These are phyloP conservation scores for Didymella lethalis DNA, from an alignment of 2,329 filamentous ascomycete genomes.

Conservation along the genomic window DNA sequence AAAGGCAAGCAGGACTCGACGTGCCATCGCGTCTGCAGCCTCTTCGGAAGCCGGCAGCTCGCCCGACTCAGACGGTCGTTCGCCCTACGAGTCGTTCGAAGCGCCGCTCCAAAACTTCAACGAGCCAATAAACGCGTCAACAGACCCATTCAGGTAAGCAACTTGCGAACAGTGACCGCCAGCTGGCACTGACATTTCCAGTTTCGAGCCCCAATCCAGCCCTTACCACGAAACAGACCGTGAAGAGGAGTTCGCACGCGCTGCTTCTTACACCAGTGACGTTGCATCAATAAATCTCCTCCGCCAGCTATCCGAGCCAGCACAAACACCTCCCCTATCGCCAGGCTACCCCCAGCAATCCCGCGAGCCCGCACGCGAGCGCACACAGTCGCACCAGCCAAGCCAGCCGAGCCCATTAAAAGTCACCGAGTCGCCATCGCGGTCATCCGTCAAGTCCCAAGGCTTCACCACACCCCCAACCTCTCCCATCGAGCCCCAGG, in stretches of 20 bases:
- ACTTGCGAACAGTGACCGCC: too few relatives aligned
- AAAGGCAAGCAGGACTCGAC: constrained; percentile 64
- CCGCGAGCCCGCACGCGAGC: constrained; percentile 32
- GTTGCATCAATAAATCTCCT: constrained; percentile 45
- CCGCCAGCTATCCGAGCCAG: constrained; percentile 45
- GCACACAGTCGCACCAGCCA: constrained; percentile 29
- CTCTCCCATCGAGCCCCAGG: constrained; percentile 45
- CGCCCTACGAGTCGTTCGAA: constrained; percentile 40
- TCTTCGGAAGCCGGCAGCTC: constrained; percentile 47
- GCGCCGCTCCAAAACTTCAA: constrained; percentile 41
- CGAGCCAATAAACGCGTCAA: constrained; percentile 37
- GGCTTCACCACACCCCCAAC: constrained; percentile 50
- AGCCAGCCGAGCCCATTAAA: constrained; percentile 41
- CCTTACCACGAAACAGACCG: constrained; percentile 37
- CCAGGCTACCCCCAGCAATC: constrained; percentile 42
- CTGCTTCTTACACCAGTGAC: constrained; percentile 41
- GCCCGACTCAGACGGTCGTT: constrained; percentile 42
- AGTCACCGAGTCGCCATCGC: constrained; percentile 43
- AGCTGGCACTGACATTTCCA: constrained; percentile 31
- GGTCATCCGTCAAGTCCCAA: constrained; percentile 47
- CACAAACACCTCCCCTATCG: constrained; percentile 50
- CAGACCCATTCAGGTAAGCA: constrained; percentile 46
- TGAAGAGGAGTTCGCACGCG: constrained; percentile 35
- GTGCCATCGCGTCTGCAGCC: constrained; percentile 44
- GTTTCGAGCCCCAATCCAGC: constrained; percentile 44